Evolutionary conservation across 2,329 filamentous ascomycete genomes (phyloP), one percentile per base, ranked within the genome.

Genomic region (Waltergamsia citrina): DNA sequence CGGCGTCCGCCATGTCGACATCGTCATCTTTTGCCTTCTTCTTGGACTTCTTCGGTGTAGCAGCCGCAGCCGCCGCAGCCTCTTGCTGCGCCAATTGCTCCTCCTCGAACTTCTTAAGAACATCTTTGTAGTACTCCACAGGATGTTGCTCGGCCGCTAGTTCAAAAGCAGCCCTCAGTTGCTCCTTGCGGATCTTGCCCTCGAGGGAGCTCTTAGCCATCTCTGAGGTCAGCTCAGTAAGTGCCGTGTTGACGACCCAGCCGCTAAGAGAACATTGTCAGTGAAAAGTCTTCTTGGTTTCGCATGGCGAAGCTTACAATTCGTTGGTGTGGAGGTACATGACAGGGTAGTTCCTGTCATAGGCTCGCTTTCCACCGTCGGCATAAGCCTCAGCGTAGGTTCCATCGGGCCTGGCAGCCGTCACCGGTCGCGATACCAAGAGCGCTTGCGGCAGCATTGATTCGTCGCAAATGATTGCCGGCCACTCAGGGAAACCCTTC

Each of bases 261-360:
- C 85, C 84, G 61, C 92, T 98, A 47, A 38, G 38, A 12, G 24
- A 10, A 8, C 20, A 38, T 27, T 33, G 7, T n/a, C n/a, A n/a
- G n/a, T n/a, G n/a, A n/a, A n/a, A n/a, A n/a, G n/a, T n/a, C n/a
- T n/a, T n/a, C n/a, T n/a, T n/a, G n/a, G n/a, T n/a, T n/a, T n/a
- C n/a, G n/a, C n/a, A 19, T 12, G 29, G 15, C 17, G 26, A 9
- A 9, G 77, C 90, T 76, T 65, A 98, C 92, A 98, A 96, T 69
- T 96, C 90, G 51, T 96, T 95, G 24, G 88, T 94, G 43, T 77
- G 70, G 33, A 96, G 65, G 56, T 94, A 96, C 90, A 96, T 95
- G 51, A 96, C 79, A 5, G 90, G 85, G 54, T 87, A 96, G 20
- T 83, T 87, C 42, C 90, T 76, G 58, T 95, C 87, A 41, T 80